Evolutionary conservation across 2,329 filamentous ascomycete species (phyloP), one percentile per base, ranked within the genome.

Genomic region (Diplodia corticola): DNA sequence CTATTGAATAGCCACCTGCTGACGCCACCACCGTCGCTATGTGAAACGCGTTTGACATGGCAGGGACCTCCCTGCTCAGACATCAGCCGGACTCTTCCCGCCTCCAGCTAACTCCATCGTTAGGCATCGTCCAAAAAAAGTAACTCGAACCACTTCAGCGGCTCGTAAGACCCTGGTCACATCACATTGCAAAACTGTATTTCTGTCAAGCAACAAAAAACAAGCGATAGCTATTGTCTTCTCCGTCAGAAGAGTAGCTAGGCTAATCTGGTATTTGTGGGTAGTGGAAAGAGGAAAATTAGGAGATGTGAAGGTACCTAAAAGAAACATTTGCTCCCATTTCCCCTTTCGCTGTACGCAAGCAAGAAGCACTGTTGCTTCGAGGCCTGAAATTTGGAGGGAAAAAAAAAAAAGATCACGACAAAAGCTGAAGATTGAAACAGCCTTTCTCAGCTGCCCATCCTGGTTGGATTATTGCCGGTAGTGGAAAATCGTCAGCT

Each of bases 301-400:
- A 17, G 57, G 15, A 26, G 5, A 22, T 12, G 26, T 35, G 20
- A 5, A 35, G 44, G 20, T 35, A 49, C 57, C 40, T 35, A 24
- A 35, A 28, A 60, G 54, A 26, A 60, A 46, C 37, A 48, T 24
- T 10, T 24, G 22, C 40, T 61, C 55, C 5, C 22, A 15, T 24
- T 61, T 61, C 48, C 49, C 20, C 44, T 60, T 49, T 61, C 44
- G 44, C 44, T 61, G 5, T 49, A 61, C 57, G 57, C 57, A 46
- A 17, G 54, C 37, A 61, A 61, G 20, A 46, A 33, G 37, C 26
- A 22, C 24, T 35, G 24, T 46, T 30, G 13, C n/a, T 33, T 35
- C 57, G 17, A 6, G 10, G 5, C 13, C 9, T 26, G 15, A 33
- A 28, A 15, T 17, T 33, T 15, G 3, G 20, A n/a, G 33, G 20